phyloP scores from a whole-genome alignment of 2,329 filamentous ascomycete species.

The Arthrocladium fulminans region DNA sequence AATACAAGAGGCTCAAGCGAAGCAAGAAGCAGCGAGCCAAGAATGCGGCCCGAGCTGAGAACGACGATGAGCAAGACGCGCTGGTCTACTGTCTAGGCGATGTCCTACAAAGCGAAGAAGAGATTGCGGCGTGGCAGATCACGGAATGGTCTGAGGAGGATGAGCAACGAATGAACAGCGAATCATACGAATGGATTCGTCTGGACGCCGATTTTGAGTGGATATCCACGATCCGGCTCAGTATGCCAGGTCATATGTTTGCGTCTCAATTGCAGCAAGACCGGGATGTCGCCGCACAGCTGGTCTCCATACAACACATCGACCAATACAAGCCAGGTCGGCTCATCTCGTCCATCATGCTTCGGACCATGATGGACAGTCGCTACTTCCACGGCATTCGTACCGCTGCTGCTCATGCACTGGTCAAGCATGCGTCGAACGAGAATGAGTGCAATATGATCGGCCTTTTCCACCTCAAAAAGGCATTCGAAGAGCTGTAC shows the following conservation, averaged over 20 bases:
- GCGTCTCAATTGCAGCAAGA: conserved; percentile 95
- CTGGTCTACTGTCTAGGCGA: conserved; percentile 89
- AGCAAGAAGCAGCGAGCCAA: conserved; percentile 76
- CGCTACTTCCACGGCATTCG: conserved; percentile 93
- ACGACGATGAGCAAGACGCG: conserved; percentile 66
- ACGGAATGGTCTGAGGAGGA: conserved; percentile 84
- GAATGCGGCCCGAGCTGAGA: conserved; percentile 51
- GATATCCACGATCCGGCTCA: conserved; percentile 62
- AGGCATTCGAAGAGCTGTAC: conserved; percentile 79
- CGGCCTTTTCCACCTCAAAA: conserved; percentile 74
- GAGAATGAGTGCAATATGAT: conserved; percentile 56
- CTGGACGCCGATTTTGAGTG: conserved; percentile 98
- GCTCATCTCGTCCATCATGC: conserved; percentile 78
- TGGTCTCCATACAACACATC: conserved; percentile 67
- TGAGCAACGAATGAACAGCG: conserved; percentile 83
- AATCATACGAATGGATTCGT: conserved; percentile 97
- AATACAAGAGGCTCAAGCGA: conserved; percentile 93
- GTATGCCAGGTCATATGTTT: conserved; percentile 92
- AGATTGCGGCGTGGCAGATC: conserved; percentile 73
- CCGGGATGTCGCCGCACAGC: conserved; percentile 83
- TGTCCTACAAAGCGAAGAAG: conserved; percentile 72
- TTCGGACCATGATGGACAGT: conserved; percentile 79
- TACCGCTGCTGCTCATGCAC: conserved; percentile 67
- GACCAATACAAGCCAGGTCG: conserved; percentile 59
- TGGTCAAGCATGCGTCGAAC: conserved; percentile 67